These are phyloP conservation scores for Penicillium pancosmium DNA, from an alignment of 495 filamentous ascomycete species.

Conservation along the genomic window DNA sequence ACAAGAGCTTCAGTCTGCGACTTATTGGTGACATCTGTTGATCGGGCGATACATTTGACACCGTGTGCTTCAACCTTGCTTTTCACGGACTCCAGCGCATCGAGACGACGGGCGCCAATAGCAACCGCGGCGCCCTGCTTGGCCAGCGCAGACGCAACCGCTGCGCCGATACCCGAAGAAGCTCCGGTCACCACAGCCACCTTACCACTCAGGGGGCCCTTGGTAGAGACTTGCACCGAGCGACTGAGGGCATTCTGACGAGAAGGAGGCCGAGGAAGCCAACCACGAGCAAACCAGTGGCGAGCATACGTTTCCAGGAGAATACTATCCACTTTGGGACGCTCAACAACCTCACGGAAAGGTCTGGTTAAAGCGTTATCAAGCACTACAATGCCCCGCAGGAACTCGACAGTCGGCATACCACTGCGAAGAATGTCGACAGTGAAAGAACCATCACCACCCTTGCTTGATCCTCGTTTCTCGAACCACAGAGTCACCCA, in stretches of 20 bases:
- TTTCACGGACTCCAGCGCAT: slow-evolving; percentile 61
- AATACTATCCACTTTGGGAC: slow-evolving; percentile 60
- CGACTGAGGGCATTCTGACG: slow-evolving; percentile 40
- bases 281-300: slow-evolving; percentile 71
- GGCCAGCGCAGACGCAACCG: slow-evolving; percentile 50
- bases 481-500: slow-evolving; percentile 66
- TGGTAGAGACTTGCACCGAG: slow-evolving; percentile 33
- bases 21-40: slow-evolving; percentile 64
- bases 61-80: slow-evolving; percentile 48
- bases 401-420: slow-evolving; percentile 66
- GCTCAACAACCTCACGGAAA: slow-evolving; percentile 55
- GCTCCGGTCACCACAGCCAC: slow-evolving; percentile 55
- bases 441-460: slow-evolving; percentile 62
- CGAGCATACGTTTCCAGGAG: slow-evolving; percentile 67
- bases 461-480: slow-evolving; percentile 56
- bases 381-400: slow-evolving; percentile 60
- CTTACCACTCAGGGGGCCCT: slow-evolving; percentile 55
- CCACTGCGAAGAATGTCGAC: slow-evolving; percentile 56
- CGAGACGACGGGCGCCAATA: slow-evolving; percentile 62
- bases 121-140: slow-evolving; percentile 63
- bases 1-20: slow-evolving; percentile 59
- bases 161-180: slow-evolving; percentile 54
- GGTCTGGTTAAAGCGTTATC: slow-evolving; percentile 60
- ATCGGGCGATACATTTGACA: slow-evolving; percentile 57
- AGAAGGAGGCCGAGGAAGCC: slow-evolving; percentile 59